A percentile compares a stretch with the other conserved stretches of the same genome.
Conservation (phyloP, 2,329 filamentous ascomycete species). For the Colletotrichum melonis region DNA sequence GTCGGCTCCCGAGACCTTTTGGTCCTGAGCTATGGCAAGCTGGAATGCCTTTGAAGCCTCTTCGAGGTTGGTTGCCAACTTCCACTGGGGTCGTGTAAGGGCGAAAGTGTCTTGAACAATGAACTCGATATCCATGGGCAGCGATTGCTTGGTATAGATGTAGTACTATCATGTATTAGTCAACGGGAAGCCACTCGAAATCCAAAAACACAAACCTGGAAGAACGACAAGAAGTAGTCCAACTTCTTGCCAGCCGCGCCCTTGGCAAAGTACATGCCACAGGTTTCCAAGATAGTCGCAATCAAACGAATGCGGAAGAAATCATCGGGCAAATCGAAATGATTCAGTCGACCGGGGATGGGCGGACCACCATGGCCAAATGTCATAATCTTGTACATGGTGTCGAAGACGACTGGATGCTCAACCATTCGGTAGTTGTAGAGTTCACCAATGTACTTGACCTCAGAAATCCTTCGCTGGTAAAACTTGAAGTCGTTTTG, state of each 20-base stretch:
- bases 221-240: slow-evolving; percentile 96
- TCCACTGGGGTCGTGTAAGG: slow-evolving; percentile 91
- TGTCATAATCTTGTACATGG: slow-evolving; percentile 92
- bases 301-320: slow-evolving; percentile 95
- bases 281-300: slow-evolving; percentile 91
- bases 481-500: slow-evolving; percentile 98
- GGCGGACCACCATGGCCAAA: slow-evolving; percentile 93
- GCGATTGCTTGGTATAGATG: slow-evolving; percentile 85
- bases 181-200: not conserved
- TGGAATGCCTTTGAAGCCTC: slow-evolving; percentile 88
- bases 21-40: slow-evolving; percentile 89
- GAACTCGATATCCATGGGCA: slow-evolving; percentile 98
- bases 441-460: slow-evolving; percentile 95
- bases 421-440: slow-evolving; percentile 99
- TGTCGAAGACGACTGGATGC: slow-evolving; percentile 94
- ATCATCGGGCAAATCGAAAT: slow-evolving; percentile 89
- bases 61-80: slow-evolving; percentile 81
- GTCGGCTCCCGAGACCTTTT: slow-evolving; percentile 80
- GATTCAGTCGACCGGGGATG: slow-evolving; percentile 79
- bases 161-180: slow-evolving; percentile 75
- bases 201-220: slow-evolving; percentile 70
- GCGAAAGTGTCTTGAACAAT: slow-evolving; percentile 93
- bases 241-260: slow-evolving; percentile 96
- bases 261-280: slow-evolving; percentile 94
- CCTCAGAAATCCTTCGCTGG: slow-evolving; percentile 92